Conservation (phyloP, 2,329 filamentous ascomycete genomes). For the Fusarium vanettenii region DNA sequence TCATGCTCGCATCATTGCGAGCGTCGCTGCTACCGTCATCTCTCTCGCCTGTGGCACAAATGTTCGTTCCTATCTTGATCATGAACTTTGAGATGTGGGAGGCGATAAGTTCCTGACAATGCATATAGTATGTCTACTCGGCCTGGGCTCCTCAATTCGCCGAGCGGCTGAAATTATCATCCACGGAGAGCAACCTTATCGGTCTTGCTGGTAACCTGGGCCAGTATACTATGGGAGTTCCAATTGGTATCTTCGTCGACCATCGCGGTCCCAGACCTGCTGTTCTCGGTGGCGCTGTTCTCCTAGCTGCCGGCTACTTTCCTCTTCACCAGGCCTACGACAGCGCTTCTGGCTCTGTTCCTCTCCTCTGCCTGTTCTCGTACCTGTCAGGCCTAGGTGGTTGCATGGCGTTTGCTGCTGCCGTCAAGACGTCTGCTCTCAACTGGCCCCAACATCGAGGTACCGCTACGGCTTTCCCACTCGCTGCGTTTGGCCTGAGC, state of each 20-base stretch:
- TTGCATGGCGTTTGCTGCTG: conserved; percentile 88
- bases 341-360: conserved; percentile 68
- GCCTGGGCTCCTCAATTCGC: conserved; percentile 98
- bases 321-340: conserved; percentile 85
- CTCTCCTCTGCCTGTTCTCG: conserved; percentile 81
- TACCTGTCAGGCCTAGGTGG: conserved; percentile 90
- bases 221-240: conserved; percentile 93
- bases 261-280: conserved; percentile 82
- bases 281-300: conserved; percentile 78
- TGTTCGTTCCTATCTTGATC: conserved; percentile 61
- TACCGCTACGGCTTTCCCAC: conserved; percentile 91
- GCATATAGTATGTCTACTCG: conserved; percentile 89
- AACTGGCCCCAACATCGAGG: conserved; percentile 94
- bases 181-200: conserved; percentile 94
- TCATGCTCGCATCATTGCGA: conserved; percentile 81
- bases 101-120: conserved; percentile 17
- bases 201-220: conserved; percentile 88
- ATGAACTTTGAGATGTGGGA: background rate
- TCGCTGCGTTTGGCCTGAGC: conserved; percentile 93
- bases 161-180: conserved; percentile 83
- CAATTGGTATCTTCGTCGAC: conserved; percentile 89
- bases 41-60: conserved; percentile 94
- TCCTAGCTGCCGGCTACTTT: conserved; percentile 85
- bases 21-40: conserved; percentile 85
- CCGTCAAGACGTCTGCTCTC: conserved; percentile 86